phyloP scores from a whole-genome alignment of 2,329 filamentous ascomycete genomes.

The Akanthomyces dipterigenus region DNA sequence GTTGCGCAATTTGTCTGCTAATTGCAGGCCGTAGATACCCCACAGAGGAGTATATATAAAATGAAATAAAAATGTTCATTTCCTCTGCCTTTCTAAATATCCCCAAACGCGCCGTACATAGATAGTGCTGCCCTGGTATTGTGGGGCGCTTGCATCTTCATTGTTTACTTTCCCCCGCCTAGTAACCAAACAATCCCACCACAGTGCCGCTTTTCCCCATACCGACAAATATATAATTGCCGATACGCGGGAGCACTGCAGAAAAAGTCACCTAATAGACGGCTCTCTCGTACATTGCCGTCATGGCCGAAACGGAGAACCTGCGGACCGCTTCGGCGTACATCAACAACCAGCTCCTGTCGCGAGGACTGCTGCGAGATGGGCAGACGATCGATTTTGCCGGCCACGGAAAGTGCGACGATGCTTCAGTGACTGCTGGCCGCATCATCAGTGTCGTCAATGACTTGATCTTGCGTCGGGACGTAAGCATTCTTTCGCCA shows the following conservation, averaged over 20 bases:
- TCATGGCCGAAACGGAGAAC: slow-evolving; percentile 54
- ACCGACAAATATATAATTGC: neutral
- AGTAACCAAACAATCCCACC: slow-evolving; percentile 25
- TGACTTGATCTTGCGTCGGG: slow-evolving; percentile 82
- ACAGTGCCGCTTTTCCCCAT: neutral
- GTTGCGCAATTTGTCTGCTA: neutral
- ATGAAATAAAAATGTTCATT: neutral
- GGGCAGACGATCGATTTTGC: slow-evolving; percentile 78
- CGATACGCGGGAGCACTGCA: neutral
- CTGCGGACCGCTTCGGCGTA: slow-evolving; percentile 62
- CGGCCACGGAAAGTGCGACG: slow-evolving; percentile 55
- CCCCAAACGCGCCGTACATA: neutral
- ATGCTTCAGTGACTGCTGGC: slow-evolving; percentile 60
- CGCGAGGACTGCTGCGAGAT: slow-evolving; percentile 58
- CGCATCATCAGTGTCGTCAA: slow-evolving; percentile 89
- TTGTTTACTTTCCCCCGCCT: slow-evolving; percentile 35
- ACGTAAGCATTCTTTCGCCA: slow-evolving; percentile 50
- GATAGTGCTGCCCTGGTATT: slow-evolving; percentile 20
- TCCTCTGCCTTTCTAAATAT: neutral
- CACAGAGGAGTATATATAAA: neutral
- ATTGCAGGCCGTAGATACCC: neutral
- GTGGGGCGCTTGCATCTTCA: slow-evolving; percentile 11
- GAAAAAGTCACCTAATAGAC: neutral
- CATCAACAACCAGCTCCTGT: slow-evolving; percentile 66
- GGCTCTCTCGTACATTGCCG: slow-evolving; percentile 12